A percentile compares a stretch with the other conserved stretches of the same genome.
Conservation (phyloP, 2,329 filamentous ascomycete species). For the Graphiopsis chlorocephala region DNA sequence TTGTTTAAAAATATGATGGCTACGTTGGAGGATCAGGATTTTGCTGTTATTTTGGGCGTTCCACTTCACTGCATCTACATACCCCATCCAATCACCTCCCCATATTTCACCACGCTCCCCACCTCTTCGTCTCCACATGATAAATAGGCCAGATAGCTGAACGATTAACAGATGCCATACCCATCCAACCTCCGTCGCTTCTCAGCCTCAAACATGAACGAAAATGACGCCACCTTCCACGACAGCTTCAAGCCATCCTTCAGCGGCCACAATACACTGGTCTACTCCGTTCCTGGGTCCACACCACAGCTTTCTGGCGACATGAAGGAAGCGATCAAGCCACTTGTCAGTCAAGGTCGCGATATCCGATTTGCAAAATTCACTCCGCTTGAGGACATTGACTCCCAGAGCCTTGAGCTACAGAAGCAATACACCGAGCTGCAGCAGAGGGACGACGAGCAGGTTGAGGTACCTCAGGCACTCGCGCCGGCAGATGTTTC, state of each 20-base stretch:
- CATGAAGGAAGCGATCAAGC: conserved; percentile 54
- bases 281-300: conserved; percentile 56
- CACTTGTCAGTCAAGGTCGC: conserved; percentile 61
- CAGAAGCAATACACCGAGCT: conserved; percentile 22
- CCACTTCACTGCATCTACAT: conserved; percentile 14
- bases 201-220: conserved; percentile 59
- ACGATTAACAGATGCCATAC: conserved; percentile 32
- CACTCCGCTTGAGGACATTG: conserved; percentile 46
- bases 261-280: conserved; percentile 69
- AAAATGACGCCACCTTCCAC: conserved; percentile 66
- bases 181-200: conserved; percentile 30
- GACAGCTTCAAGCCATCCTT: conserved; percentile 75
- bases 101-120: conserved; percentile 1
- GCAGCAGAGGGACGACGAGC: neutral
- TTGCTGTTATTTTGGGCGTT: conserved; percentile 21
- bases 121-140: neutral
- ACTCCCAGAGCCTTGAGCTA: conserved; percentile 23
- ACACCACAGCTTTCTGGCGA: conserved; percentile 45
- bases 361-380: conserved; percentile 66
- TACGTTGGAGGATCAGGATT: conserved; percentile 23
- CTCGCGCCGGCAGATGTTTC: conserved; percentile 46
- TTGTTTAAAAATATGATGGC: conserved; percentile 8
- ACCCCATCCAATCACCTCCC: neutral
- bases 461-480: conserved; percentile 57
- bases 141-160: conserved; percentile 31